phyloP scores from a whole-genome alignment of 208 protist genomes.

The Trypanosoma scelopori region DNA sequence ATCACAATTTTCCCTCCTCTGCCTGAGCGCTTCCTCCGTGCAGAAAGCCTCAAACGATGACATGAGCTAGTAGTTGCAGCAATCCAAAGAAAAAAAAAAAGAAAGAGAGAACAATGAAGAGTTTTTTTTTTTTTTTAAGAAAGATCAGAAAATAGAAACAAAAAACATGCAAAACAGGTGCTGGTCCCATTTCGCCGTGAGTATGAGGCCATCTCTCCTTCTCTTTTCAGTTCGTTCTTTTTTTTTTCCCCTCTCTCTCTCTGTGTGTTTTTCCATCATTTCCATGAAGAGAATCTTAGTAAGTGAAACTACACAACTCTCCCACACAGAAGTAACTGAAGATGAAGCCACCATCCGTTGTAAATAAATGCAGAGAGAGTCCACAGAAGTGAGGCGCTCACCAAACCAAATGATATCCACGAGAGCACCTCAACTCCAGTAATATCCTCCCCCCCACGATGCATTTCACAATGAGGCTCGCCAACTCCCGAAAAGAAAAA shows the following conservation, averaged over 20 bases:
- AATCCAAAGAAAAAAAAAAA: conserved; percentile 33
- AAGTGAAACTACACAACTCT: conserved; percentile 36
- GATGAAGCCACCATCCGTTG: conserved; percentile 72
- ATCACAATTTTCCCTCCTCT: conserved; percentile 27
- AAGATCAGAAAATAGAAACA: conserved; percentile 15
- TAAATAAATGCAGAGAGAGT: conserved; percentile 60
- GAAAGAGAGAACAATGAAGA: conserved; percentile 18
- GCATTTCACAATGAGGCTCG: background rate
- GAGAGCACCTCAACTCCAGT: conserved; percentile 59
- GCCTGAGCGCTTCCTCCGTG: conserved; percentile 29
- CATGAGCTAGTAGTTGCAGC: conserved; percentile 21
- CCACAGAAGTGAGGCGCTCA: conserved; percentile 62
- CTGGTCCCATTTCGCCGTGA: too few relatives aligned
- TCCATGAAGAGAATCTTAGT: background rate
- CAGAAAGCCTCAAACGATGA: conserved; percentile 48
- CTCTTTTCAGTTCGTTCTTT: conserved; percentile 1
- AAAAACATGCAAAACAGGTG: too few relatives aligned
- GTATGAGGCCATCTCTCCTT: too few relatives aligned
- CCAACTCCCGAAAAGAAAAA: conserved; percentile 37
- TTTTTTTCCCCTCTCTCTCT: background rate
- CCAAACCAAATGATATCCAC: conserved; percentile 56
- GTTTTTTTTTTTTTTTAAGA: too few relatives aligned
- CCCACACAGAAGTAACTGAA: conserved; percentile 63
- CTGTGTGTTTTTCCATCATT: conserved; percentile 8
- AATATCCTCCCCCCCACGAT: conserved; percentile 20